These are phyloP conservation scores for Colletotrichum sp. DNA, from an alignment of 2,329 filamentous ascomycete species.

Conservation along the genomic window DNA sequence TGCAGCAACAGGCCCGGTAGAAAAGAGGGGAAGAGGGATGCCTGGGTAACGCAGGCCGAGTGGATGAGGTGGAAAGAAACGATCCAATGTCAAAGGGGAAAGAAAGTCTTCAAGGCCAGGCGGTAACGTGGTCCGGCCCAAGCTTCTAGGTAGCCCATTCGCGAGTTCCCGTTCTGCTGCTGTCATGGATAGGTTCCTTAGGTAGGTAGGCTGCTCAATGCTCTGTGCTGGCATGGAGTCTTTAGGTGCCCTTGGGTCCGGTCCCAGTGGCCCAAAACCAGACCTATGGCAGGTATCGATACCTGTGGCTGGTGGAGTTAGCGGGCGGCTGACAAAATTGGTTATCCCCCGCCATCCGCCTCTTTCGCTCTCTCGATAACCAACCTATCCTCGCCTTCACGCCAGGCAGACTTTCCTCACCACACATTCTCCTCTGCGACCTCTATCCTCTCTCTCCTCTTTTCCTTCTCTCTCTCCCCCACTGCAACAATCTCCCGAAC, in stretches of 20 bases:
- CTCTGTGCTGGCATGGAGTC: not conserved
- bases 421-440: not conserved
- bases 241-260: not conserved
- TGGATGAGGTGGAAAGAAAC: not conserved
- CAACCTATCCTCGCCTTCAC: conserved; percentile 17
- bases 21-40: conserved; percentile 15
- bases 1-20: not conserved
- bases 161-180: not conserved
- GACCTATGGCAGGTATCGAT: conserved; percentile 17
- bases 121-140: not conserved
- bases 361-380: conserved; percentile 19
- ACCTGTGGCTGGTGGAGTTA: conserved; percentile 22
- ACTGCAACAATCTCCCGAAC: not conserved
- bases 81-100: not conserved
- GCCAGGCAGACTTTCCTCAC: conserved; percentile 17
- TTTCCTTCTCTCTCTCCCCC: not conserved
- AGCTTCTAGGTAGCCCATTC: not conserved
- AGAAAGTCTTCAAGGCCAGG: not conserved
- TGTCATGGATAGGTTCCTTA: not conserved
- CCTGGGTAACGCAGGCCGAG: not conserved
- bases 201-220: not conserved
- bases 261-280: not conserved
- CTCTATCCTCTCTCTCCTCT: not conserved
- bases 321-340: conserved; percentile 25
- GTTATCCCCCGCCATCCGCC: conserved; percentile 23